These are phyloP conservation scores for Exobasidium cylindrosporum DNA, from an alignment of 1,284 basidiomycete genomes.

Conservation along the genomic window DNA sequence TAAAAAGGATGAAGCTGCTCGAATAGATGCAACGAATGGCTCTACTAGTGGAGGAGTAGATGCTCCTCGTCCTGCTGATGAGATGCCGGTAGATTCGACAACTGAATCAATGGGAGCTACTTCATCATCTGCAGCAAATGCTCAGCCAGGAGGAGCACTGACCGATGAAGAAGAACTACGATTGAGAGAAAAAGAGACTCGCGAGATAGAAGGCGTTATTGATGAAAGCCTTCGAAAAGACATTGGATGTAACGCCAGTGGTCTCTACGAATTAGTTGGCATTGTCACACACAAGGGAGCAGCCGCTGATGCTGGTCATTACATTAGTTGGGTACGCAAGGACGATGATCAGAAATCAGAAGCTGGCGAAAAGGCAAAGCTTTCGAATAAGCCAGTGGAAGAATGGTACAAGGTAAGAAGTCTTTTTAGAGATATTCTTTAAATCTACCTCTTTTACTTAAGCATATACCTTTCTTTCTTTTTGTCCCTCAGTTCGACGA, in stretches of 20 bases:
- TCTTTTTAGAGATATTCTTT: conserved; percentile 13
- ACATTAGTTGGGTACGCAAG: conserved; percentile 73
- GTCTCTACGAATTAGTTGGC: conserved; percentile 81
- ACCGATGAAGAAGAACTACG: conserved; percentile 68
- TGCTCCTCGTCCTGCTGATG: conserved; percentile 62
- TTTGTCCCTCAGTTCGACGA: no score
- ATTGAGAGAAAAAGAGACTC: conserved; percentile 38
- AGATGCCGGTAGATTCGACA: conserved; percentile 14
- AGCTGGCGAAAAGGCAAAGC: background rate
- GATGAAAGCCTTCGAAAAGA: conserved; percentile 68
- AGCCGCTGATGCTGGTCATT: conserved; percentile 88
- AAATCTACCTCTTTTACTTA: background rate
- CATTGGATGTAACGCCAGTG: conserved; percentile 69
- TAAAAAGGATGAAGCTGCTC: conserved; percentile 39
- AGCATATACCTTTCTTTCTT: conserved; percentile 13
- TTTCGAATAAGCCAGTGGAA: conserved; percentile 24
- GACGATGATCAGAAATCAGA: conserved; percentile 24
- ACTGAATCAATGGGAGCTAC: conserved; percentile 1
- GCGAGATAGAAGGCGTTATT: conserved; percentile 59
- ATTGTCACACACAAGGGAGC: conserved; percentile 97
- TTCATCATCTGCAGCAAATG: conserved; percentile 25
- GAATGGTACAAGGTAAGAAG: conserved; percentile 55
- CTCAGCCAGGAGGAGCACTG: conserved; percentile 53
- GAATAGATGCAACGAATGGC: conserved; percentile 41
- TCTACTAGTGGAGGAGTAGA: conserved; percentile 47